These are phyloP conservation scores for Diaporthe ampelina DNA, from an alignment of 2,329 filamentous ascomycete genomes.

Conservation along the genomic window DNA sequence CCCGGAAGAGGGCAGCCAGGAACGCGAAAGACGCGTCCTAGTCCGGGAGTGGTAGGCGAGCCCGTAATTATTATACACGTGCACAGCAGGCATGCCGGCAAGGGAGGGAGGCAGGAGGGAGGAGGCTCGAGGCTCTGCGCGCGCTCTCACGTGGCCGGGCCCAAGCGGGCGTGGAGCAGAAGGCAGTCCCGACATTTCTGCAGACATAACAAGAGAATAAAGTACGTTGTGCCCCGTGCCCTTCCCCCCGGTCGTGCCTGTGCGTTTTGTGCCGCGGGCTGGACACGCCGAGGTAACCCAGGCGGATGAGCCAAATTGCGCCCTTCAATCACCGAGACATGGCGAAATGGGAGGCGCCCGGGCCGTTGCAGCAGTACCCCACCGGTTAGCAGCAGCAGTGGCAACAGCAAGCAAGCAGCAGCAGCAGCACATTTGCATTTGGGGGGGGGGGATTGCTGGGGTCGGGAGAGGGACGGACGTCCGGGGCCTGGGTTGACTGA, in stretches of 20 bases:
- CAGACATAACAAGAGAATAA: background rate
- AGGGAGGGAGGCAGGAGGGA: background rate
- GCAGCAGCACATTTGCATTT: background rate
- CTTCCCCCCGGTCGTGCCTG: background rate
- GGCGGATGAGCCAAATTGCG: conserved; percentile 28
- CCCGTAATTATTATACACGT: conserved; percentile 22
- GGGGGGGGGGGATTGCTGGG: background rate
- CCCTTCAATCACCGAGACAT: conserved; percentile 33
- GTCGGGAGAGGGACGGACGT: background rate
- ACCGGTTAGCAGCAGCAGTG: conserved; percentile 1
- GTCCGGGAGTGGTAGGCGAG: conserved; percentile 24
- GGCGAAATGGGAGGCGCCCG: conserved; percentile 19
- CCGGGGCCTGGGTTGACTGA: conserved; percentile 20
- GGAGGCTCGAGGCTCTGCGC: conserved; percentile 16
- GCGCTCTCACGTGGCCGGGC: conserved; percentile 27
- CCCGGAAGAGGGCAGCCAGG: conserved; percentile 7
- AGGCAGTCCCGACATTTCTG: conserved; percentile 15
- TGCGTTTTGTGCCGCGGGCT: background rate
- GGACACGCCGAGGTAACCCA: conserved; percentile 10
- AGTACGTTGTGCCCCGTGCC: background rate
- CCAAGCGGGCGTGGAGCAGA: conserved; percentile 7
- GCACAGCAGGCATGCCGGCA: conserved; percentile 4
- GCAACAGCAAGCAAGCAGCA: background rate
- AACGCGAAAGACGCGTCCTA: conserved; percentile 18
- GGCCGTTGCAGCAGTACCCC: conserved; percentile 11